Conservation (phyloP, 1,284 basidiomycete genomes). For the Amylostereum areolatum region DNA sequence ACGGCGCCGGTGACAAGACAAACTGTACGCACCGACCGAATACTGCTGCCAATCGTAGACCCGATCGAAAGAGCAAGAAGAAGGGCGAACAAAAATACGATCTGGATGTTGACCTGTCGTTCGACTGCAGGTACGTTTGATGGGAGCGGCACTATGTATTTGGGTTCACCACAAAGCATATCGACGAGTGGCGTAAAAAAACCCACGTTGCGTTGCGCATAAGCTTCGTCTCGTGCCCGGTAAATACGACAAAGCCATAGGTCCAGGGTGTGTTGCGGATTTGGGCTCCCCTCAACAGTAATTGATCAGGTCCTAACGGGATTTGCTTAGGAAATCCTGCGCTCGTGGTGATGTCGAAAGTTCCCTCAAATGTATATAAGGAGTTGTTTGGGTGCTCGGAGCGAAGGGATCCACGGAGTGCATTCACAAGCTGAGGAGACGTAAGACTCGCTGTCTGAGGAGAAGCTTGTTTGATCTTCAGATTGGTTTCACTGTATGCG, state of each 20-base stretch:
- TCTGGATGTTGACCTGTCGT: slow-evolving; percentile 93
- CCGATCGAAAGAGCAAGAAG: slow-evolving; percentile 86
- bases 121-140: slow-evolving; percentile 97
- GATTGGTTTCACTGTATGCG: slow-evolving; percentile 80
- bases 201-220: slow-evolving; percentile 94
- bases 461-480: slow-evolving; percentile 97
- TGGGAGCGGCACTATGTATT: slow-evolving; percentile 73
- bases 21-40: slow-evolving; percentile 49
- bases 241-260: slow-evolving; percentile 92
- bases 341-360: slow-evolving; percentile 60
- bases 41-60: slow-evolving; percentile 88
- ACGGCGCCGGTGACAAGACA: neutral
- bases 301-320: slow-evolving; percentile 91
- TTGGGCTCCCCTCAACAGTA: slow-evolving; percentile 92
- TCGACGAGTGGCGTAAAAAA: neutral
- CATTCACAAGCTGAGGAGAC: slow-evolving; percentile 68
- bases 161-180: slow-evolving; percentile 3
- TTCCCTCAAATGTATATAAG: slow-evolving; percentile 92
- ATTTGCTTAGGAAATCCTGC: slow-evolving; percentile 70
- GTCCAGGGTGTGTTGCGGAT: slow-evolving; percentile 96
- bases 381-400: slow-evolving; percentile 98
- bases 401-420: slow-evolving; percentile 78
- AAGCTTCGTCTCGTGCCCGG: slow-evolving; percentile 97
- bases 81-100: slow-evolving; percentile 91
- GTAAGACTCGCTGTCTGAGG: slow-evolving; percentile 77